Base-by-base conservation (phyloP, 345 rosid genomes). In the Pistacia integerrima region DNA sequence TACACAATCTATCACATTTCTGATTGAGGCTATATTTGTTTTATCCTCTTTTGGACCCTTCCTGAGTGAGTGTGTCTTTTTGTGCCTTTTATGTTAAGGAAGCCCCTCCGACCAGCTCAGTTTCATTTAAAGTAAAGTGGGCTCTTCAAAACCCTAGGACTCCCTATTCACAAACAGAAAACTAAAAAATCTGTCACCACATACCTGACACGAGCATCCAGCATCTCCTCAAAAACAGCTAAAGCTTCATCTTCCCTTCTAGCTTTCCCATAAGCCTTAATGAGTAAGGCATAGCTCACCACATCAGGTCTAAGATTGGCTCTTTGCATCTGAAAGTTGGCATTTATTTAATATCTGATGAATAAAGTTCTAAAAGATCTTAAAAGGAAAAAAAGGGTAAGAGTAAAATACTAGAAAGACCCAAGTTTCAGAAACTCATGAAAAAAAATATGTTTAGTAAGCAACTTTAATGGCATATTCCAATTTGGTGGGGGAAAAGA, bases 221-320 rank as follows among this genome's bases (percentile, higher is more conserved):
- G 87, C 99, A 96, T 96, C 81, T 93, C 98, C 88, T 93, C 98
- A 79, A 96, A 96, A 82, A 96, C 99, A 56, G 98, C 92, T 60
- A 96, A 79, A 71, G 99, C 98, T 92, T 96, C 99, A 62, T 88
- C 98, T 72, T 96, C 99, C 78, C 98, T 88, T 79, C 99, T 87
- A 59, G 98, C 98, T 86, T 86, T 93, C 61, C 98, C 97, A 82
- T 96, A 96, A 74, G 97, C 98, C 74, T 88, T 92, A 79, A 96
- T 88, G 61, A 96, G 99, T 70, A 88, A 84, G 61, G 98, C 94
- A 82, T 96, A 96, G 82, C 98, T 93, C 69, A 96, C 92, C 70
- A 93, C 98, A 61, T 93, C 99, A 54, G 98, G 97, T 74, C 61
- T 84, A 74, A 90, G 87, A 79, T 85, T 92, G 72, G 93, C 91